Percentiles rank a stretch among this genome's conserved stretches.
Evolutionary conservation across 305 asterid genomes (phyloP).

Genomic region (Solanum aculeatissimum): DNA sequence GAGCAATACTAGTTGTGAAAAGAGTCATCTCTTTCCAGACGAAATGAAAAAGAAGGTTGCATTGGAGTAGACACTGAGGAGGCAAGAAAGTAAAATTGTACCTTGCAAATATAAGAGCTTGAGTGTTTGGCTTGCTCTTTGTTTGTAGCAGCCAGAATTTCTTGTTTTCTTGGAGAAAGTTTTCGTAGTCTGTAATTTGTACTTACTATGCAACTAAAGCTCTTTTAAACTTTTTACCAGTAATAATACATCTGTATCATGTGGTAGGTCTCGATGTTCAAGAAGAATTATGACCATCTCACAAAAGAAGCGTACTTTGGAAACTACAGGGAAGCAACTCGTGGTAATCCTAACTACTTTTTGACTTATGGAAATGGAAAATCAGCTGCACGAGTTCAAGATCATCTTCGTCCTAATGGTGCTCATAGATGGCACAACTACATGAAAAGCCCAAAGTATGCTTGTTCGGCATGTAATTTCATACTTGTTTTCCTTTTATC

Average conservation of each 20-base stretch:
- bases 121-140: neutral
- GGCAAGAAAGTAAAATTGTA: neutral
- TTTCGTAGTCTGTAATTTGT: neutral
- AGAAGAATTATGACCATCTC: conserved; percentile 89
- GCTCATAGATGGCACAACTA: conserved; percentile 99
- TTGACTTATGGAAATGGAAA: conserved; percentile 94
- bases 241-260: neutral
- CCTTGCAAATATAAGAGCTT: neutral
- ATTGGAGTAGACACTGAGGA: neutral
- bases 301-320: conserved; percentile 83
- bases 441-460: conserved; percentile 84
- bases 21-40: neutral
- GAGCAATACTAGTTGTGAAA: neutral
- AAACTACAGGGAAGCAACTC: conserved; percentile 82
- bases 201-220: neutral
- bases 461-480: neutral
- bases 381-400: conserved; percentile 83
- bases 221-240: neutral
- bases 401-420: conserved; percentile 96
- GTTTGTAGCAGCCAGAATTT: neutral
- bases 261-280: conserved; percentile 82
- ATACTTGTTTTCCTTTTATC: neutral
- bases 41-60: neutral
- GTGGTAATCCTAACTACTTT: conserved; percentile 95
- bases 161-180: neutral